Conservation (phyloP, 805 yeast genomes). For the Lachancea nothofagi region DNA sequence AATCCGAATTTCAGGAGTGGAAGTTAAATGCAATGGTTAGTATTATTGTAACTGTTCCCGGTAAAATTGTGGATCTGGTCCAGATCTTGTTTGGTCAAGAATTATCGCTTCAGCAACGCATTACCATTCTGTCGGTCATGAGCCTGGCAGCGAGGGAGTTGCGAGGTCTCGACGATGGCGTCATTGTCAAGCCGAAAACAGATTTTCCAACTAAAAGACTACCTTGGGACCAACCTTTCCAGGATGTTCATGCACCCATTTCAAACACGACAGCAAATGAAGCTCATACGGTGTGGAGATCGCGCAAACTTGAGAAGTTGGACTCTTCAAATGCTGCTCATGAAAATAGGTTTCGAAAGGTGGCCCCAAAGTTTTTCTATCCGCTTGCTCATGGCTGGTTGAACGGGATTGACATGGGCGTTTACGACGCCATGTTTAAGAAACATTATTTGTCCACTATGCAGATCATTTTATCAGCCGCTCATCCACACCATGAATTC, state of each 20-base stretch:
- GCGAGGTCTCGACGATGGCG: constrained; percentile 53
- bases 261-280: constrained; percentile 3
- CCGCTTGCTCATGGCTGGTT: constrained; percentile 52
- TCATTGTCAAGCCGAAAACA: constrained; percentile 37
- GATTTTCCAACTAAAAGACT: constrained; percentile 25
- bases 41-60: constrained; percentile 51
- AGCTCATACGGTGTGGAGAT: constrained; percentile 30
- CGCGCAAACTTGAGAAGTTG: constrained; percentile 27
- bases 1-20: constrained; percentile 55
- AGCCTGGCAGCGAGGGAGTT: constrained; percentile 72
- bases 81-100: constrained; percentile 61
- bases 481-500: constrained; percentile 41
- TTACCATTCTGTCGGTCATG: constrained; percentile 59
- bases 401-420: constrained; percentile 49
- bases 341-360: constrained; percentile 31
- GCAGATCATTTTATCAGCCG: constrained; percentile 41
- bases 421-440: constrained; percentile 45
- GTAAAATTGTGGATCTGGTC: constrained; percentile 36
- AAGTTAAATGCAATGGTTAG: constrained; percentile 62
- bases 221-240: constrained; percentile 7
- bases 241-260: neutral
- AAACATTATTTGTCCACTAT: constrained; percentile 48
- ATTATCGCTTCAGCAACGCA: constrained; percentile 72
- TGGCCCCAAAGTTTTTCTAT: constrained; percentile 43
- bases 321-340: neutral